Base-by-base conservation (phyloP, 345 rosid species). In the Laguncularia racemosa region DNA sequence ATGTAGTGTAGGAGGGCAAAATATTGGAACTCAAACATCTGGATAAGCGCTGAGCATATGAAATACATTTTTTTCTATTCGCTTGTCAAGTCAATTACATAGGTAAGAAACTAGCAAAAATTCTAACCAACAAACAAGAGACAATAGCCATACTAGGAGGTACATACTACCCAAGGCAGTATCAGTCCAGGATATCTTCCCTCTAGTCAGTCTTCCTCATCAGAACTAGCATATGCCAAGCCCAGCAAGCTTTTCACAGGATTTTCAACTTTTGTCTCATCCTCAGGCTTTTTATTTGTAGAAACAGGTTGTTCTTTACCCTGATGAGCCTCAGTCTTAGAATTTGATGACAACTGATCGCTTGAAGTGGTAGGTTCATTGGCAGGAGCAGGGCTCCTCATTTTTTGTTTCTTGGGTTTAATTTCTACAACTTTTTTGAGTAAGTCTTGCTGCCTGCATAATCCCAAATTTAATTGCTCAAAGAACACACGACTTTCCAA, bases 381-480 rank as follows among this genome's bases (percentile, higher is more conserved):
- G 3, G 61, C 66, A 46, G 57, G 62, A 10, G 76, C 61, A 4
- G 52, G 71, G 58, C 66, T 28, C 40, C 83, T 80, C 48, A 76
- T 56, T 73, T 59, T 82, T 12, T 69, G 81, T 16, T 79, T 76
- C 60, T 93, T 93, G 3, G 88, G 95, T 72, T 89, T 93, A 19
- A 89, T 83, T 77, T 86, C 97, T 2, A 93, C 85, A 50, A 93
- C 89, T 62, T 79, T 89, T 69, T 85, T 93, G 70, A 93, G 76
- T 54, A 89, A 75, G 79, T 77, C 97, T 68, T 89, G 96, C 63
- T 93, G 99, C 73, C 99, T 89, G 68, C 33, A 64, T 16, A 17
- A 48, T 47, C 33, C 47, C 21, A 60, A 48, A 43, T 38, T 15
- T 16, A 12, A 13, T 26, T 9, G 48, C 14, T 52, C 20, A 46